Evolutionary conservation across 257 asterid species (phyloP), one percentile per base, ranked within the genome.

Genomic region (Rauvolfia tetraphylla): DNA sequence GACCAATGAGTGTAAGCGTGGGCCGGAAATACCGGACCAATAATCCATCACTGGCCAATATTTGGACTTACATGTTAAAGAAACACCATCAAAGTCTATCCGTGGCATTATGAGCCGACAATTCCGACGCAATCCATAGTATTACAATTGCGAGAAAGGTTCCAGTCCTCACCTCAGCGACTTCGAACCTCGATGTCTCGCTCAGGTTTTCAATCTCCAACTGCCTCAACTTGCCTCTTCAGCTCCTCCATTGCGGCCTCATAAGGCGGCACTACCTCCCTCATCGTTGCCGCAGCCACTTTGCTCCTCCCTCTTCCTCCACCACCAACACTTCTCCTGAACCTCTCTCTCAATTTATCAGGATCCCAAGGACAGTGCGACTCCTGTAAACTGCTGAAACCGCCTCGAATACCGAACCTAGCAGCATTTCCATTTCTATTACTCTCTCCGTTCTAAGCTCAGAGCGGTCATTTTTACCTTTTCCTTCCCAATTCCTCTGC

Each of bases 181-280:
- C n/a, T n/a, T n/a, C n/a, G n/a, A n/a, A n/a, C n/a, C n/a, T n/a
- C n/a, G n/a, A n/a, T n/a, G n/a, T n/a, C n/a, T n/a, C n/a, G 79
- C 59, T 86, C 80, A 95, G 73, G 72, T 69, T 79, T 25, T 87
- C 88, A 74, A 93, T 83, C 89, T 95, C 98, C 73, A 73, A 76
- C 8, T 34, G 88, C 54, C 88, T 87, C 93, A 63, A 90, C 93
- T 13, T 95, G 96, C 82, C 82, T 88, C 87, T 89, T 93, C 88
- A 95, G 79, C 72, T 93, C 96, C 73, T 86, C 95, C 88, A 92
- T 84, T 80, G 94, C 90, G 76, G 89, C 93, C 81, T 92, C 99
- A 81, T 95, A 95, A 79, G 99, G 99, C 77, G 99, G 98, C 84
- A n/a, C n/a, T n/a, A 91, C 95, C 79, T 95, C 97, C 83, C 96